A percentile compares a stretch with the other conserved stretches of the same genome.
phyloP scores from a whole-genome alignment of 306 rosid genomes.

The Glycine latifolia region DNA sequence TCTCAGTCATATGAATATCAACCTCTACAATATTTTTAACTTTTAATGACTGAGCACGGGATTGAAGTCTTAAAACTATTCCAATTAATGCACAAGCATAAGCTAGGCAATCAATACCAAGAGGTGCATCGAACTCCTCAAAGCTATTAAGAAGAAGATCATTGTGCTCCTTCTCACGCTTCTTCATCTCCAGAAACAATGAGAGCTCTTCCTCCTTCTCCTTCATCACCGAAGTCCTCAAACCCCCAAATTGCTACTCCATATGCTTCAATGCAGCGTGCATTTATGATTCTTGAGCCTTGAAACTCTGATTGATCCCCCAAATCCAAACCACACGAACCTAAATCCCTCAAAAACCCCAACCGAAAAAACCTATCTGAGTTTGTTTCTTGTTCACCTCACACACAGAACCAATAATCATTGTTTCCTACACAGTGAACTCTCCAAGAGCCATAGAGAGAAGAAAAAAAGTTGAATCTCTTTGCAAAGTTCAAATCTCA shows the following conservation, averaged over 20 bases:
- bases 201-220: conserved; percentile 94
- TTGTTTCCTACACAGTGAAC: conserved; percentile 20
- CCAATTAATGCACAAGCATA: background rate
- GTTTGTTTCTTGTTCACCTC: conserved; percentile 38
- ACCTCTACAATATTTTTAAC: background rate
- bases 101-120: conserved; percentile 55
- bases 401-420: background rate
- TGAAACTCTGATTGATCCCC: conserved; percentile 87
- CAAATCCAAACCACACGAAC: conserved; percentile 41
- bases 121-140: conserved; percentile 75
- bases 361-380: conserved; percentile 36
- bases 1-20: conserved; percentile 7
- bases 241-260: conserved; percentile 65
- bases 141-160: conserved; percentile 78
- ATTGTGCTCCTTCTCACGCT: conserved; percentile 85
- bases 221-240: conserved; percentile 62
- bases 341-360: conserved; percentile 16
- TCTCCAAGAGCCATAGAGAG: background rate
- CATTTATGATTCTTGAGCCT: conserved; percentile 82
- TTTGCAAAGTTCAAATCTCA: conserved; percentile 18
- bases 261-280: conserved; percentile 69
- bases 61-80: background rate
- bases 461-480: background rate
- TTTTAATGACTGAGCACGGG: background rate
- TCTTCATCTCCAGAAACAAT: conserved; percentile 85